phyloP scores from a whole-genome alignment of 257 asterid genomes.

The Oldenlandia corymbosa region DNA sequence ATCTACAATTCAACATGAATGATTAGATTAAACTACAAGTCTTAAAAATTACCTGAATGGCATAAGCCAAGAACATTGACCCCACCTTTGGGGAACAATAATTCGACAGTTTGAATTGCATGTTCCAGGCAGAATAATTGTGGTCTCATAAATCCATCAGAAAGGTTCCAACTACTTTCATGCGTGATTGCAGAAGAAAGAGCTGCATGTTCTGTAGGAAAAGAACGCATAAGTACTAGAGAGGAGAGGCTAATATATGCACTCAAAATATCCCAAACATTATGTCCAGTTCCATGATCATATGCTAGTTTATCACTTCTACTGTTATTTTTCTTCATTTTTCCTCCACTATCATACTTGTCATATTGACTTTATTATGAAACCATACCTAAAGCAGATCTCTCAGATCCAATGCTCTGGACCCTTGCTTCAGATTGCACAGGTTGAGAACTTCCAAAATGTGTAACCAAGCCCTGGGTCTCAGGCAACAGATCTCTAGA shows the following conservation, averaged over 20 bases:
- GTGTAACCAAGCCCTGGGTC: constrained; percentile 22
- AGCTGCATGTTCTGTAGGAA: constrained; percentile 26
- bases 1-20: too few relatives aligned
- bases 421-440: constrained; percentile 27
- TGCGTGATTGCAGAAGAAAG: constrained; percentile 27
- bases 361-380: not conserved
- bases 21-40: too few relatives aligned
- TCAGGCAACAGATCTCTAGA: constrained; percentile 32
- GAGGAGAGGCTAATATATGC: not conserved
- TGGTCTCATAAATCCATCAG: constrained; percentile 47
- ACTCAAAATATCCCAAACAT: too few relatives aligned
- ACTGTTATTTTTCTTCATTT: not conserved
- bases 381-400: constrained; percentile 42
- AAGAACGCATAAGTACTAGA: constrained; percentile 12
- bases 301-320: not conserved
- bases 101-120: constrained; percentile 76
- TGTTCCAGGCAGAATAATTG: constrained; percentile 85
- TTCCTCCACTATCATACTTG: not conserved
- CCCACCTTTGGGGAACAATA: constrained; percentile 69
- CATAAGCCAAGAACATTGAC: constrained; percentile 84
- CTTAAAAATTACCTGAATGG: constrained; percentile 74
- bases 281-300: not conserved
- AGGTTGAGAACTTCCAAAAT: constrained; percentile 17
- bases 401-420: constrained; percentile 23
- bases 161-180: constrained; percentile 40